A percentile compares a stretch with the other conserved stretches of the same genome.
phyloP scores from a whole-genome alignment of 176 grass and related monocot species.

The Cenchrus fungigraminus region DNA sequence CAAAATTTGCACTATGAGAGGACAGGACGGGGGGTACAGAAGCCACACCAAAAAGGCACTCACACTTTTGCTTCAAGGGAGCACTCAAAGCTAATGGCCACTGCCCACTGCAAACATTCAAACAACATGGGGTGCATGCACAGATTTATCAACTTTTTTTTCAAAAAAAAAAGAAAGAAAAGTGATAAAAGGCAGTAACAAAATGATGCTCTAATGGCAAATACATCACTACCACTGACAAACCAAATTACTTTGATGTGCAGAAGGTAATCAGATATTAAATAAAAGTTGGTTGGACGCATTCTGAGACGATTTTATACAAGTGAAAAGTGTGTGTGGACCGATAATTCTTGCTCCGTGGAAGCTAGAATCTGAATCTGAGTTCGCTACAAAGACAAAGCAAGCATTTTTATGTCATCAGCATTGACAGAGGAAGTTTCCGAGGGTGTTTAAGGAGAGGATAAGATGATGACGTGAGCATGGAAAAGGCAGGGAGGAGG shows the following conservation, averaged over 20 bases:
- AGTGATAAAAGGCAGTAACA: background rate
- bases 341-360: background rate
- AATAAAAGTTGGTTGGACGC: background rate
- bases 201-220: background rate
- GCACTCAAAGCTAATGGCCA: background rate
- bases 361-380: conserved; percentile 29
- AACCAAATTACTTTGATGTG: background rate
- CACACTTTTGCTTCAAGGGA: conserved; percentile 13
- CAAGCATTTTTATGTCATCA: background rate
- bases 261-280: background rate
- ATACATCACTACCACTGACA: background rate
- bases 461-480: conserved; percentile 50
- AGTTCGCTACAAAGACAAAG: conserved; percentile 23
- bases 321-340: conserved; percentile 4
- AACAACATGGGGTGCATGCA: too few relatives aligned
- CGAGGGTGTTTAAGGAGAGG: conserved; percentile 32
- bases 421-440: background rate
- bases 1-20: conserved; percentile 33
- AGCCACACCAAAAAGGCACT: conserved; percentile 28
- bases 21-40: conserved; percentile 20
- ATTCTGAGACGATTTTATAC: background rate
- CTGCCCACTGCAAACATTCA: background rate
- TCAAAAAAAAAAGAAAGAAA: too few relatives aligned
- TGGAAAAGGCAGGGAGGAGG: background rate
- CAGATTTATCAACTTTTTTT: background rate